Conservation (phyloP, 2,329 filamentous ascomycete species). For the Graphiopsis chlorocephala region DNA sequence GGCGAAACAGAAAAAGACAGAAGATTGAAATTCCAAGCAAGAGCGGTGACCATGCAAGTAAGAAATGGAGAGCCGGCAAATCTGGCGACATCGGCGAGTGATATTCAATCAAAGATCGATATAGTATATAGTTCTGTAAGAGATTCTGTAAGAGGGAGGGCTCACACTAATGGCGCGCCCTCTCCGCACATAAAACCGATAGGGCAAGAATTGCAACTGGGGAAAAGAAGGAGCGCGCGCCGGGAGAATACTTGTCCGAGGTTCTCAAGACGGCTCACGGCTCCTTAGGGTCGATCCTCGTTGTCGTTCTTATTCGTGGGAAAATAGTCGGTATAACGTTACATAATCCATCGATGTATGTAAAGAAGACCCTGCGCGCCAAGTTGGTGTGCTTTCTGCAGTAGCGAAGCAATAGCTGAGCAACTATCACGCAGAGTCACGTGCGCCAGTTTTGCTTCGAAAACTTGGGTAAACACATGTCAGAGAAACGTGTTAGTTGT, state of each 20-base stretch:
- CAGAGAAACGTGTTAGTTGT: neutral
- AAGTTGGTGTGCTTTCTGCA: neutral
- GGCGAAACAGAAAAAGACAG: neutral
- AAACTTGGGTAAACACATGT: neutral
- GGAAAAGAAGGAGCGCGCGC: neutral
- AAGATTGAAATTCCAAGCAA: neutral
- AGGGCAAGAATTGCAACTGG: conserved; percentile 3
- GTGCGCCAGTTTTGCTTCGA: neutral
- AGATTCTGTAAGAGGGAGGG: conserved; percentile 4
- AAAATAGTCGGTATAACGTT: neutral
- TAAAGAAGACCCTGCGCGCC: neutral
- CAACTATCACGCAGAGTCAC: neutral
- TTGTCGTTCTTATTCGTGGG: neutral
- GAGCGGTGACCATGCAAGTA: neutral
- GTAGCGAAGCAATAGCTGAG: neutral
- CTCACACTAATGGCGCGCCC: neutral
- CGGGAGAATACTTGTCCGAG: conserved; percentile 1
- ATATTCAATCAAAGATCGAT: neutral
- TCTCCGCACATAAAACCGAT: neutral
- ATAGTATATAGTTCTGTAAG: conserved; percentile 12
- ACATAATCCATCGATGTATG: neutral
- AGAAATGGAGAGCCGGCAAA: neutral
- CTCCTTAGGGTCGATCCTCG: neutral
- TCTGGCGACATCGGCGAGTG: conserved; percentile 2
- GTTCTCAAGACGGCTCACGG: conserved; percentile 1